phyloP scores from a whole-genome alignment of 139 green algal species.

The Volvox africanus region DNA sequence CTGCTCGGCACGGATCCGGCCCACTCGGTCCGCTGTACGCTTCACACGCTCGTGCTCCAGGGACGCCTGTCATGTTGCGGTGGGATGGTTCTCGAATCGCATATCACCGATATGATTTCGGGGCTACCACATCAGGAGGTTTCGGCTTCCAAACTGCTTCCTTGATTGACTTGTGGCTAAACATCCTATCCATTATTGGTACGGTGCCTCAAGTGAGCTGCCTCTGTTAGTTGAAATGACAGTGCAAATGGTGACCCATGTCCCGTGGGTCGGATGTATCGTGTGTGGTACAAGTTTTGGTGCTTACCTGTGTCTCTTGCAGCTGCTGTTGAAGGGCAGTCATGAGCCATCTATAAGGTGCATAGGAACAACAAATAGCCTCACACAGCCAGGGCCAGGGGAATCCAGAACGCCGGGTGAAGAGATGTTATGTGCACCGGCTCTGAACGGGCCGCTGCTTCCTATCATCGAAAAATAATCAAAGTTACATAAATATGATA shows the following conservation, averaged over 20 bases:
- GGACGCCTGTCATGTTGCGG: neutral
- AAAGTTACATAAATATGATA: neutral
- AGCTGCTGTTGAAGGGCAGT: neutral
- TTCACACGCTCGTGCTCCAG: constrained; percentile 50
- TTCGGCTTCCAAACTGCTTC: no score
- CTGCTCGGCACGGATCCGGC: constrained; percentile 67
- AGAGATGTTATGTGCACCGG: no score
- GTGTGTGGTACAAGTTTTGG: neutral
- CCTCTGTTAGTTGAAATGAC: neutral
- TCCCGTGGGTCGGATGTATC: neutral
- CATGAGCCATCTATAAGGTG: neutral
- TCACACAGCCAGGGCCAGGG: neutral
- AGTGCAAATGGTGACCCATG: neutral
- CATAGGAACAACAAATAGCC: neutral
- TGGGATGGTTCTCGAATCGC: neutral
- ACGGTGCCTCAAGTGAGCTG: neutral
- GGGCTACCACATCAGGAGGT: no score
- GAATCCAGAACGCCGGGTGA: neutral
- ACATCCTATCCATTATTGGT: neutral
- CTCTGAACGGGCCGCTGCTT: no score
- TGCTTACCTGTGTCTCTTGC: constrained; percentile 2
- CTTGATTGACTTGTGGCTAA: no score
- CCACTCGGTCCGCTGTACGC: constrained; percentile 56
- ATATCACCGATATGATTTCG: no score
- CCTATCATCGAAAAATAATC: neutral